Evolutionary conservation across 371 early-diverging fungal species (phyloP), one percentile per base, ranked within the genome.

Genomic region (Fennellomyces sp.): DNA sequence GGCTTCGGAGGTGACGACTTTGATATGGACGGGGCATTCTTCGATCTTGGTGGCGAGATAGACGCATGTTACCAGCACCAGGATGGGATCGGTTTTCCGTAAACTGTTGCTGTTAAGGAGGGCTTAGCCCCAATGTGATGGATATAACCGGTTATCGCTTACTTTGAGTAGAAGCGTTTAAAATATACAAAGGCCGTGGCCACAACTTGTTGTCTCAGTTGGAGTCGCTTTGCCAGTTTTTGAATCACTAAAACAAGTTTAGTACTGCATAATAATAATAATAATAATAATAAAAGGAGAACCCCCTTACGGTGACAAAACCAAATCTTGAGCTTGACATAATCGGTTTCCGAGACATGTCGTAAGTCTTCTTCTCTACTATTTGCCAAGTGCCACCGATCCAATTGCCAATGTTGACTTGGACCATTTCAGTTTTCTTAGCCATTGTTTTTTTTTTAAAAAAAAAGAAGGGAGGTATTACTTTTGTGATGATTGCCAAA

Each of bases 11-110:
- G 87, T 84, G 27, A 94, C 82, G 42, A 83, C 80, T 58, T 90
- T 91, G 64, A 94, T 91, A 54, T 94, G 94, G 27, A 89, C 81
- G 23, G 96, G 95, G 61, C 85, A 88, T 65, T 95, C 96, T 64
- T 94, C 95, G 38, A 93, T 88, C 64, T 96, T 95, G 66, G 91
- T 88, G 4, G 95, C 96, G 41, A 95, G 66, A 63, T 94, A 94
- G 28, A 93, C 81, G 61, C 92, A 94, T 0, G 95, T 92, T 7
- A 88, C 83, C 2, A 85, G 71, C 33, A 94, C 91, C 10, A 95
- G 78, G 21, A 82, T 76, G 13, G 94, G 93, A 63, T 96, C 95
- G 21, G 88, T 88, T 25, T 76, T 70, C 28, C 82, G 76, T 53
- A 88, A 73, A 48, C 85, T 82, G 64, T 92, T 93, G 55, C 91